Evolutionary conservation across 1,284 basidiomycete species (phyloP).

Genomic region (Hemileia vastatrix): DNA sequence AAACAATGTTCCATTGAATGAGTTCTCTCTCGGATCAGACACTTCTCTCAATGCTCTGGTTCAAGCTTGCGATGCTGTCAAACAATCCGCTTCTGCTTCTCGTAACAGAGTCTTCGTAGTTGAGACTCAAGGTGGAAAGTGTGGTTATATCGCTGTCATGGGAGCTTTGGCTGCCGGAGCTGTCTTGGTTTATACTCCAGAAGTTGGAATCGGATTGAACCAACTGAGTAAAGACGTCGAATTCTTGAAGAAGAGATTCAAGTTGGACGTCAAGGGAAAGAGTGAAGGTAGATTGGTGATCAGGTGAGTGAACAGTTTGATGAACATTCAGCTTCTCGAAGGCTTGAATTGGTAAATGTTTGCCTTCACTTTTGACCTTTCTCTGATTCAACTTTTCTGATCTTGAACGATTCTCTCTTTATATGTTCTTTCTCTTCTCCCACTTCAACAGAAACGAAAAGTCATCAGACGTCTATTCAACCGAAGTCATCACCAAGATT

Average conservation of each 20-base stretch:
- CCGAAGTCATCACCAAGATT: conserved; percentile 84
- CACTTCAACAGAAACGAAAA: conserved; percentile 51
- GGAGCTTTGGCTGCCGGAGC: conserved; percentile 91
- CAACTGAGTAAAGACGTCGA: conserved; percentile 72
- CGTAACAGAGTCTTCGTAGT: conserved; percentile 93
- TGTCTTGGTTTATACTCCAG: conserved; percentile 85
- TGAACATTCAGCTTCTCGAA: no score
- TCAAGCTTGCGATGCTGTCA: conserved; percentile 92
- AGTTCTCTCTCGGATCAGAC: conserved; percentile 87
- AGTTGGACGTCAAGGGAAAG: conserved; percentile 74
- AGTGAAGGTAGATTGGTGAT: conserved; percentile 86
- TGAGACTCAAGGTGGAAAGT: conserved; percentile 92
- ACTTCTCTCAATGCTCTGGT: conserved; percentile 95
- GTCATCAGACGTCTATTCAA: conserved; percentile 78
- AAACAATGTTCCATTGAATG: conserved; percentile 94
- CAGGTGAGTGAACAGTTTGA: conserved; percentile 50
- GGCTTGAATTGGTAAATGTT: no score
- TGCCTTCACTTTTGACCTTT: no score
- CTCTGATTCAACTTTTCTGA: no score
- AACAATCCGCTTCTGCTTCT: conserved; percentile 90
- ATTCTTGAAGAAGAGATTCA: conserved; percentile 77
- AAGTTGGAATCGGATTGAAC: conserved; percentile 73
- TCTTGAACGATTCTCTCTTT: no score
- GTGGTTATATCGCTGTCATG: conserved; percentile 88
- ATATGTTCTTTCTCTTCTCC: no score